A percentile compares a stretch with the other conserved stretches of the same genome.
Conservation (phyloP, 805 yeast genomes). For the Blastobotrys muscicola region DNA sequence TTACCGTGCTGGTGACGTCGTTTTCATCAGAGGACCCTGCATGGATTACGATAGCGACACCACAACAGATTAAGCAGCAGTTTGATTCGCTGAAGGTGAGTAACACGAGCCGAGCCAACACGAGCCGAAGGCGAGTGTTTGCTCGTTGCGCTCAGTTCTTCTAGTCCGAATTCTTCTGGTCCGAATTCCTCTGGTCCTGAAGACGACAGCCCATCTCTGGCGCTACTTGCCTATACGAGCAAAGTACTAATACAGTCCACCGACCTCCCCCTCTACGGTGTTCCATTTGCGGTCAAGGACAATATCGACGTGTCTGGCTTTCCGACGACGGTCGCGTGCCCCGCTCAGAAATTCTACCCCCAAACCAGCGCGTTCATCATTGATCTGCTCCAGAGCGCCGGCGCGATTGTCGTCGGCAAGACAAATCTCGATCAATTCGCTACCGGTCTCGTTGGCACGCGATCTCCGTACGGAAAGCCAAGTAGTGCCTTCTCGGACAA, state of each 20-base stretch:
- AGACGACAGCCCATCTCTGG: no score
- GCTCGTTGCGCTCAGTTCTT: no score
- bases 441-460: conserved; percentile 90
- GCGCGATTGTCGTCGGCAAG: conserved; percentile 89
- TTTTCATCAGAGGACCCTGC: conserved; percentile 57
- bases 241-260: conserved; percentile 9
- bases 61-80: conserved; percentile 59
- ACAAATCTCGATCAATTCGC: conserved; percentile 97
- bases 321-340: conserved; percentile 93
- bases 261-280: conserved; percentile 66
- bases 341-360: conserved; percentile 66
- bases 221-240: no score
- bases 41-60: conserved; percentile 75
- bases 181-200: no score
- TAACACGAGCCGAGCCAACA: no score
- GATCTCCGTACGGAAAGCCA: conserved; percentile 91
- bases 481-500: conserved; percentile 64
- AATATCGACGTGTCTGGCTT: conserved; percentile 82
- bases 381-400: conserved; percentile 62
- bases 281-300: conserved; percentile 91
- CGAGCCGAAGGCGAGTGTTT: no score
- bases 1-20: conserved; percentile 31
- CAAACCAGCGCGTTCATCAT: conserved; percentile 69
- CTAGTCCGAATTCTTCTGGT: no score
- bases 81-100: conserved; percentile 48